Conservation (phyloP, 495 filamentous ascomycete genomes). For the Daldinia decipiens region DNA sequence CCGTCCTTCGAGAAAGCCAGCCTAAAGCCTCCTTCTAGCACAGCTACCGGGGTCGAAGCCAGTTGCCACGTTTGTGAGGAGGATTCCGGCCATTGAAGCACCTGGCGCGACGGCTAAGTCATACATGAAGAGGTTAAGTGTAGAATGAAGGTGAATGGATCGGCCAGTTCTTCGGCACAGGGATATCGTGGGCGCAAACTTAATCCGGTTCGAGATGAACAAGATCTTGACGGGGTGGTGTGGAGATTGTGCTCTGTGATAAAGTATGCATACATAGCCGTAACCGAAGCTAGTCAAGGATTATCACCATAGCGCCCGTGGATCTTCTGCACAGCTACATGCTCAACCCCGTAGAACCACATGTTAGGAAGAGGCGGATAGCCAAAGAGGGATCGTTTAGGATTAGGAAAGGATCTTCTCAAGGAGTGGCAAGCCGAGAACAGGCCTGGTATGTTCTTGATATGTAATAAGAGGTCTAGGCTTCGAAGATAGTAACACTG, state of each 20-base stretch:
- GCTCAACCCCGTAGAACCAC: neutral
- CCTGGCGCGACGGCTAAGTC: conserved; percentile 37
- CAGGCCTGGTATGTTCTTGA: neutral
- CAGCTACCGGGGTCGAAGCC: conserved; percentile 34
- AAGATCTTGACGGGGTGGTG: conserved; percentile 44
- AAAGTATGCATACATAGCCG: neutral
- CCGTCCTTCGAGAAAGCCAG: conserved; percentile 36
- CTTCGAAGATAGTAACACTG: neutral
- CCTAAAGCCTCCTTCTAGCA: conserved; percentile 36
- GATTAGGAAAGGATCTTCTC: conserved; percentile 1
- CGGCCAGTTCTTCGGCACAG: conserved; percentile 42
- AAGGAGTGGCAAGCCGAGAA: conserved; percentile 1
- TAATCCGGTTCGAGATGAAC: conserved; percentile 48
- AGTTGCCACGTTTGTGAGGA: conserved; percentile 8
- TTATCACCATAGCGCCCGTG: neutral
- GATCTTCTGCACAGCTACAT: neutral
- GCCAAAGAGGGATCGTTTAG: neutral
- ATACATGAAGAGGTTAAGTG: conserved; percentile 45
- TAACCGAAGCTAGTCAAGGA: neutral
- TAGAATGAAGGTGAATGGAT: conserved; percentile 40
- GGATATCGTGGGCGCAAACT: conserved; percentile 41
- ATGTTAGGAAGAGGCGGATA: neutral
- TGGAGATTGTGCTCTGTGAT: conserved; percentile 28
- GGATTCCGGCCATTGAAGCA: conserved; percentile 42
- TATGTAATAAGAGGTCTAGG: conserved; percentile 5